Conservation (phyloP, 202 grass and related monocot species). For the Musa balbisiana region DNA sequence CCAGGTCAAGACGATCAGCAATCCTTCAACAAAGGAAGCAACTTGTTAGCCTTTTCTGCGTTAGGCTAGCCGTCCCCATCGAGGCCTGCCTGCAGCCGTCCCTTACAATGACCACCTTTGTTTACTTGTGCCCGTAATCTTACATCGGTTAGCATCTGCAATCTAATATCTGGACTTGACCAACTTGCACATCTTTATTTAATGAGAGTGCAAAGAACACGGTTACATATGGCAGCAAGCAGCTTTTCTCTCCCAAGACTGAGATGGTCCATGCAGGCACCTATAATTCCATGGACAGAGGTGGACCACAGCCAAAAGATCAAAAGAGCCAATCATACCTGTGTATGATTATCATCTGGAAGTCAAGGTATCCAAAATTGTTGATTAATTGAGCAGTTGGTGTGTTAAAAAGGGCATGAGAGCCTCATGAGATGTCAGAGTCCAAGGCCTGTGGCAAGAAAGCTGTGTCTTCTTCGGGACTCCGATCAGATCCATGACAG, state of each 20-base stretch:
- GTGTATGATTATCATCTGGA: not conserved
- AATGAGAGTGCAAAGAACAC: not conserved
- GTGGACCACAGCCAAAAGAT: not conserved
- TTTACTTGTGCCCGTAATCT: not conserved
- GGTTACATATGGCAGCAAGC: not conserved
- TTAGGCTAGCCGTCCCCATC: not conserved
- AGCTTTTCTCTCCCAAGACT: not conserved
- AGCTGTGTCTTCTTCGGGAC: not conserved
- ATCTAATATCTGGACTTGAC: not conserved
- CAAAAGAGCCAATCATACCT: not conserved
- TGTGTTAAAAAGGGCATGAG: not conserved
- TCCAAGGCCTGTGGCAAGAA: not conserved
- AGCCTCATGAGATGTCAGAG: not conserved
- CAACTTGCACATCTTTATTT: not conserved
- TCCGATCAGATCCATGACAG: constrained; percentile 1
- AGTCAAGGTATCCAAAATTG: not conserved
- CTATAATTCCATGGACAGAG: not conserved
- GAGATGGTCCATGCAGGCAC: constrained; percentile 6
- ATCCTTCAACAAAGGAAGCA: not conserved
- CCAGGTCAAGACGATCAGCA: not conserved
- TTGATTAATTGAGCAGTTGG: not conserved
- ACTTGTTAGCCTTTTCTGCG: not conserved
- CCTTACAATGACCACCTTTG: not conserved
- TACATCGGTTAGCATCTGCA: not conserved
- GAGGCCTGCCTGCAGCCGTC: not conserved